phyloP scores from a whole-genome alignment of 2,329 filamentous ascomycete species.

The Pseudomassariella vexata region DNA sequence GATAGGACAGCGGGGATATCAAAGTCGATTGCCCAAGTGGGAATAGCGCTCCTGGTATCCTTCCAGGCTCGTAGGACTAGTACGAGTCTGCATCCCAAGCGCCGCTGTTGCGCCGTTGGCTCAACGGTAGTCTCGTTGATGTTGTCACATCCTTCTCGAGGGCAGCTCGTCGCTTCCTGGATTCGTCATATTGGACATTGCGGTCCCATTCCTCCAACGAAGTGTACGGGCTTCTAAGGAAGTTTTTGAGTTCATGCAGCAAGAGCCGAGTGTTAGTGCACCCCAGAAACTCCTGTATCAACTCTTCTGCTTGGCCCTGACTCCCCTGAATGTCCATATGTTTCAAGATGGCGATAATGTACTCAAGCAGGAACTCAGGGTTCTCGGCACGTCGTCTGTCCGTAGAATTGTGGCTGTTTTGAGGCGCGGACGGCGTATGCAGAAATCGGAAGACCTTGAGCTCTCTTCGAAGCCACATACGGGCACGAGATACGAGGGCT shows the following conservation, averaged over 20 bases:
- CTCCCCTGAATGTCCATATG: constrained; percentile 77
- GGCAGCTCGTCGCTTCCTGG: constrained; percentile 9
- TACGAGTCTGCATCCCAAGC: too few relatives aligned
- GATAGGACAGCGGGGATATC: too few relatives aligned
- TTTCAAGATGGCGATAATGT: constrained; percentile 77
- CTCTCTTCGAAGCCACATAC: constrained; percentile 78
- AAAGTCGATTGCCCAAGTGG: too few relatives aligned
- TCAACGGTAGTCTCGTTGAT: too few relatives aligned
- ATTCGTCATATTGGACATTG: constrained; percentile 61
- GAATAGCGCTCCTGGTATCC: too few relatives aligned
- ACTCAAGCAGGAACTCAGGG: constrained; percentile 80
- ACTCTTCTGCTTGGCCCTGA: constrained; percentile 70
- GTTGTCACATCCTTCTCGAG: constrained; percentile 4
- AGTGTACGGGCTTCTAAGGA: constrained; percentile 73
- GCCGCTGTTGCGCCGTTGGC: too few relatives aligned
- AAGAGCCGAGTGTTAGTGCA: constrained; percentile 68
- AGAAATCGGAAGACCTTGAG: constrained; percentile 78
- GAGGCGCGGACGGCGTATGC: constrained; percentile 22
- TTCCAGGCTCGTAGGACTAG: too few relatives aligned
- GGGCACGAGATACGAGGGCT: constrained; percentile 68
- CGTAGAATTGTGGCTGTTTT: constrained; percentile 15
- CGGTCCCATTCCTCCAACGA: constrained; percentile 74
- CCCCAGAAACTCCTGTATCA: constrained; percentile 75
- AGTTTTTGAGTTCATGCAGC: constrained; percentile 77
- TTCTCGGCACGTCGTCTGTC: constrained; percentile 53